Base-by-base conservation (phyloP, 306 rosid species). In the Albizia julibrissin region DNA sequence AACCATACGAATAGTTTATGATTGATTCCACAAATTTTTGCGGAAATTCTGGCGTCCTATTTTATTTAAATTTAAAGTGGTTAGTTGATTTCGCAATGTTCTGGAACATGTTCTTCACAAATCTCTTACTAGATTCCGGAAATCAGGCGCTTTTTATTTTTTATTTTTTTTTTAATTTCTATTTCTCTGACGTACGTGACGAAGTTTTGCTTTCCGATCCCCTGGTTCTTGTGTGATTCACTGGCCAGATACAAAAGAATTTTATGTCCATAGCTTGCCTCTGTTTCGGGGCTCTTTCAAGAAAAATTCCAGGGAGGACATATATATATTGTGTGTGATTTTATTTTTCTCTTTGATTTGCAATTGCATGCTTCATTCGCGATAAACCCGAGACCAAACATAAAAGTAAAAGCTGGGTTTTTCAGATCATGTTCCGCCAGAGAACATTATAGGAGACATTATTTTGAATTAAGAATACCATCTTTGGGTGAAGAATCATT, bases 11-110 rank as follows among this genome's bases (percentile, higher is more conserved):
- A 47, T 42, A 47, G 22, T 78, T 68, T 71, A 72, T 79, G 68
- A 27, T 64, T 18, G 37, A 72, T 47, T 31, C 87, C 83, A 70
- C 82, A 68, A 72, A 0, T 31, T 79, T 83, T 80, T 74, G 83
- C 90, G 69, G 84, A 46, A 82, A 87, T 88, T 87, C 52, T 87
- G 93, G 89, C 16, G 50, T 78, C 40, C 15, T 82, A 37, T 47
- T 76, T 33, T 43, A 68, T 75, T 44, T 72, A 26, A 80, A 74
- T 75, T 42, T 31, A 64, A 80, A 62, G 34, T 43, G 49, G 84
- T 81, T 24, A 37, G 37, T 50, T 50, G 58, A 6, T 65, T 27
- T 81, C 27, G 40, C 6, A 54, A 79, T 78, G 85, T 83, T 62
- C 86, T 66, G 75, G 75, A 76, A 72, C 18, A 80, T 65, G 82